Conservation (phyloP, 495 filamentous ascomycete genomes). For the Trichoderma orchidacearum region DNA sequence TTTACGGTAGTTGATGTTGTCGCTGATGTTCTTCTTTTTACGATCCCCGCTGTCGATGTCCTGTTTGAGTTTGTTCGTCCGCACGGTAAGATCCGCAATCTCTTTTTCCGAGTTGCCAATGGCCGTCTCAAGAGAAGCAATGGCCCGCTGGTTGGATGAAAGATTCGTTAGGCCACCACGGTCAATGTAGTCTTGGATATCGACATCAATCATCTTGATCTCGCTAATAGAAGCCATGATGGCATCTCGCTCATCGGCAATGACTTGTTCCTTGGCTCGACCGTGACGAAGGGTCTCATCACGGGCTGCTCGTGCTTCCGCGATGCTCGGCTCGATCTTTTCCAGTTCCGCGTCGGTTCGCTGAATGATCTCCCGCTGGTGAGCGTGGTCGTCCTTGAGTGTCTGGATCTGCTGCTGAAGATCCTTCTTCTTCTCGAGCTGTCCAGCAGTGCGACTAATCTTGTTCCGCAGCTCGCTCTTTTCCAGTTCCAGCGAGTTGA, state of each 20-base stretch:
- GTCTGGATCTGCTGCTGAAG: conserved; percentile 57
- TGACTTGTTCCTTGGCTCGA: conserved; percentile 55
- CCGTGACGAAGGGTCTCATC: conserved; percentile 63
- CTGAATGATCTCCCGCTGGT: conserved; percentile 54
- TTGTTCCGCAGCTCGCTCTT: conserved; percentile 54
- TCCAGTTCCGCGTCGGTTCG: conserved; percentile 57
- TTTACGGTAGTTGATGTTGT: conserved; percentile 77
- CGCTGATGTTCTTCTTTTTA: conserved; percentile 67
- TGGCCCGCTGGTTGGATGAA: conserved; percentile 50
- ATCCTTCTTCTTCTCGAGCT: conserved; percentile 63
- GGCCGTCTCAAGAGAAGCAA: conserved; percentile 50
- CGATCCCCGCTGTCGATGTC: conserved; percentile 63
- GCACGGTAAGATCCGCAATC: conserved; percentile 45
- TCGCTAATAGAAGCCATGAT: conserved; percentile 62
- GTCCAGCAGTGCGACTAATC: conserved; percentile 51
- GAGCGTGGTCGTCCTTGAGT: conserved; percentile 47
- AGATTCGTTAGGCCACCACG: conserved; percentile 63
- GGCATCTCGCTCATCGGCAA: conserved; percentile 57
- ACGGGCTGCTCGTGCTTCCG: conserved; percentile 55
- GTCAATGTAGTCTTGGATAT: conserved; percentile 70
- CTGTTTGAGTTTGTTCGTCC: conserved; percentile 65
- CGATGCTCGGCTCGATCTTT: conserved; percentile 53
- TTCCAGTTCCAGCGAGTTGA: conserved; percentile 58
- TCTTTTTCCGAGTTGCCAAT: conserved; percentile 54
- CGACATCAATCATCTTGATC: conserved; percentile 56